These are phyloP conservation scores for Magnaporthiopsis incrustans DNA, from an alignment of 2,329 filamentous ascomycete genomes.

Conservation along the genomic window DNA sequence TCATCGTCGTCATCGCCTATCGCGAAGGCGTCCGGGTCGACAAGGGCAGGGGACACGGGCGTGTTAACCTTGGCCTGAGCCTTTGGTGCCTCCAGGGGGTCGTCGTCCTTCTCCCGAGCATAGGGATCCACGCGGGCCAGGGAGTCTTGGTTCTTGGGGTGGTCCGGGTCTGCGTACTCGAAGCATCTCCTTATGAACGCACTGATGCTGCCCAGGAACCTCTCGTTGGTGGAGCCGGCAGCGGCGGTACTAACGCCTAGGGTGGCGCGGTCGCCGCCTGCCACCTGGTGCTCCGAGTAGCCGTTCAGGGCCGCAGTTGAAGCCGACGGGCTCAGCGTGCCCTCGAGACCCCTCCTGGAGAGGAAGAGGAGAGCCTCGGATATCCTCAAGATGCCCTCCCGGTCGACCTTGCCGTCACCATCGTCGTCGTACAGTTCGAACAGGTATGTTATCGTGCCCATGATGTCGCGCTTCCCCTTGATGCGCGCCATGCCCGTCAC, in stretches of 20 bases:
- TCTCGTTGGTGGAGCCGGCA: conserved; percentile 62
- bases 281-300: conserved; percentile 22
- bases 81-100: conserved; percentile 2
- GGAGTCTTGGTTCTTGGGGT: conserved; percentile 50
- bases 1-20: conserved; percentile 64
- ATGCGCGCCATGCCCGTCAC: conserved; percentile 85
- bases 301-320: conserved; percentile 47
- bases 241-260: conserved; percentile 5
- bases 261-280: conserved; percentile 1
- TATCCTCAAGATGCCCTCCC: conserved; percentile 90
- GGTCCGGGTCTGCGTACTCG: conserved; percentile 93
- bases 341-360: conserved; percentile 78
- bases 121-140: conserved; percentile 6
- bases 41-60: conserved; percentile 13
- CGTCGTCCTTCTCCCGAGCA: conserved; percentile 1
- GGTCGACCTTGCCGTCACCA: conserved; percentile 81
- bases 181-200: conserved; percentile 95
- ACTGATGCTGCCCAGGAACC: conserved; percentile 85
- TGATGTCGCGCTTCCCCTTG: conserved; percentile 90
- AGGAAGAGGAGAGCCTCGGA: conserved; percentile 91
- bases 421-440: conserved; percentile 96
- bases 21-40: conserved; percentile 50
- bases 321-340: conserved; percentile 57
- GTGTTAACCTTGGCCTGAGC: conserved; percentile 10
- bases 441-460: conserved; percentile 96